phyloP scores from a whole-genome alignment of 208 protist species.

The Crithidia thermophila region DNA sequence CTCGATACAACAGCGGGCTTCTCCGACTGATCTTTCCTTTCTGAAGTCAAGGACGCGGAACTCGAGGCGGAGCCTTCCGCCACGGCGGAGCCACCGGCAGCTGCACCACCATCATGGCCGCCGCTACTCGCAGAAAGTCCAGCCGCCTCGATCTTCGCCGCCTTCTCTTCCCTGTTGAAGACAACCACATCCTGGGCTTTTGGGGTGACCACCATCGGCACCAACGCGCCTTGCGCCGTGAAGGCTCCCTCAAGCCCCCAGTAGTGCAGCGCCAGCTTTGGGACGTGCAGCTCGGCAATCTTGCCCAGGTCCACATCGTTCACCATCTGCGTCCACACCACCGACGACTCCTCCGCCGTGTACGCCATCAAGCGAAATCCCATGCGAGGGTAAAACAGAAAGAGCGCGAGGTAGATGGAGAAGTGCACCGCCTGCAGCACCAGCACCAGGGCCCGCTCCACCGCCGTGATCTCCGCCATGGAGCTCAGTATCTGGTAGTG shows the following conservation, averaged over 20 bases:
- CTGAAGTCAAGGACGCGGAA: no score
- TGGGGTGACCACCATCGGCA: slow-evolving; percentile 20
- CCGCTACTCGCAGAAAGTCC: neutral
- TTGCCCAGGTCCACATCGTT: slow-evolving; percentile 85
- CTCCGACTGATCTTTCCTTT: no score
- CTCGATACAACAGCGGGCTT: no score
- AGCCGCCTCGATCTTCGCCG: neutral
- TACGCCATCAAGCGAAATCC: slow-evolving; percentile 79
- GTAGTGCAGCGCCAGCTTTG: slow-evolving; percentile 57
- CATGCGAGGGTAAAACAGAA: slow-evolving; percentile 68
- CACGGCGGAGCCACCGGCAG: no score
- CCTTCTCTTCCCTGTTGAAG: neutral
- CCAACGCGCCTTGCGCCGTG: slow-evolving; percentile 24
- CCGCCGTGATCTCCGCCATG: slow-evolving; percentile 61
- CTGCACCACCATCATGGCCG: neutral
- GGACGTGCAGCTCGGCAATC: slow-evolving; percentile 48
- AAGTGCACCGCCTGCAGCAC: slow-evolving; percentile 57
- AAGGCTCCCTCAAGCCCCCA: slow-evolving; percentile 59
- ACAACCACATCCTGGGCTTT: slow-evolving; percentile 5
- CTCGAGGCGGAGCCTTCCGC: no score
- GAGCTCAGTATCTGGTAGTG: slow-evolving; percentile 64
- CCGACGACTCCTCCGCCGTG: slow-evolving; percentile 76
- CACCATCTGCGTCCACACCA: slow-evolving; percentile 88
- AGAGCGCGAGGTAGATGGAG: slow-evolving; percentile 50
- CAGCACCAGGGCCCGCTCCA: slow-evolving; percentile 57